These are phyloP conservation scores for Geranomyces michiganensis DNA, from an alignment of 192 early-diverging fungal genomes.

Conservation along the genomic window DNA sequence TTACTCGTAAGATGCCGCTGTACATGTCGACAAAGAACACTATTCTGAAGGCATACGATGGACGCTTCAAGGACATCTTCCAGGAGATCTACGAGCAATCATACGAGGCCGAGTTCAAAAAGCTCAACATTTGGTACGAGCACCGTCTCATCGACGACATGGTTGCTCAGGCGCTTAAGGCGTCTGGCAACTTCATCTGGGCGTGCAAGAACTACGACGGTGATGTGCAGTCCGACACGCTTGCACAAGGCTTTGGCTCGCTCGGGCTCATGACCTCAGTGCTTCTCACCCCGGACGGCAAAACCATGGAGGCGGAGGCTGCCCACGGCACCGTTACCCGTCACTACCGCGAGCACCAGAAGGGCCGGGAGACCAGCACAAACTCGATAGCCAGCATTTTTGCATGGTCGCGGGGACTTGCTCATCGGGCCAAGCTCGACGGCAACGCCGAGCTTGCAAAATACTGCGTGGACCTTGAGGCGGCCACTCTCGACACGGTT, in stretches of 20 bases:
- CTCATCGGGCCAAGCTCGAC: slow-evolving; percentile 94
- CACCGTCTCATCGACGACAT: slow-evolving; percentile 98
- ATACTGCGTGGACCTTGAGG: slow-evolving; percentile 82
- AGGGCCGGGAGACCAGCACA: slow-evolving; percentile 89
- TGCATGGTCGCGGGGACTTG: slow-evolving; percentile 86
- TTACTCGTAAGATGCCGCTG: slow-evolving; percentile 87
- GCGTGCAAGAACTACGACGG: slow-evolving; percentile 95
- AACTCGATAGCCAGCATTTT: slow-evolving; percentile 98
- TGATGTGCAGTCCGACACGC: slow-evolving; percentile 93
- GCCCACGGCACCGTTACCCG: slow-evolving; percentile 97
- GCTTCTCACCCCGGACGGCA: slow-evolving; percentile 88
- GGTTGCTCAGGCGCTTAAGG: slow-evolving; percentile 97
- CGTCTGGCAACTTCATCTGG: slow-evolving; percentile 90
- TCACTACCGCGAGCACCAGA: slow-evolving; percentile 93
- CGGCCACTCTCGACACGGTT: slow-evolving; percentile 88
- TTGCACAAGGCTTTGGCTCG: slow-evolving; percentile 94
- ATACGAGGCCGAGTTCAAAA: slow-evolving; percentile 83
- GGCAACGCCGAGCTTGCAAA: slow-evolving; percentile 69
- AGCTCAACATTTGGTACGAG: slow-evolving; percentile 92
- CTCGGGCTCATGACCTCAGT: slow-evolving; percentile 97
- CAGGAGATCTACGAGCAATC: slow-evolving; percentile 81
- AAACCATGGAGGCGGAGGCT: slow-evolving; percentile 92
- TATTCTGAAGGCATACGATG: slow-evolving; percentile 95
- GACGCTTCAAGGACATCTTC: slow-evolving; percentile 98
- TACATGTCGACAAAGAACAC: slow-evolving; percentile 98